Evolutionary conservation across 768 basidiomycete species (phyloP).

Genomic region (Udeniomyces megalosporus): DNA sequence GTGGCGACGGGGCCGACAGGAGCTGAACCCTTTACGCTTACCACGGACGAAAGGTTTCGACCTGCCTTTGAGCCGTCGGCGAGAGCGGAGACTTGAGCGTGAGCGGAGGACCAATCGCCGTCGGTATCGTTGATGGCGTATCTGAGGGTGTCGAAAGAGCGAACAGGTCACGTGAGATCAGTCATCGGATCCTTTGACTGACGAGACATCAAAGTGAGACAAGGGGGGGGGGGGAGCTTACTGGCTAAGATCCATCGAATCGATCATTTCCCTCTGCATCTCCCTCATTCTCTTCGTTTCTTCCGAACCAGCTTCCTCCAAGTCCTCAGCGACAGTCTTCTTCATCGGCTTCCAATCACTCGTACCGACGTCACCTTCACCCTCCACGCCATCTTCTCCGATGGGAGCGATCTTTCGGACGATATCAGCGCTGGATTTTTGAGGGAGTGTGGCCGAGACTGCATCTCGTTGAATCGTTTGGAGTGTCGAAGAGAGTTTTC

Average conservation of each 20-base stretch:
- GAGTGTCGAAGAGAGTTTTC: constrained; percentile 62
- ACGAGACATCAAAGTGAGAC: no score
- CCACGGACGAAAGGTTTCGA: constrained; percentile 43
- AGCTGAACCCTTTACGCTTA: constrained; percentile 48
- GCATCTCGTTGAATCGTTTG: constrained; percentile 63
- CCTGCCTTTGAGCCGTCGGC: constrained; percentile 27
- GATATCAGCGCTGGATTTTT: neutral
- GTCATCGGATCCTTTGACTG: neutral
- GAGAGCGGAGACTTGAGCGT: constrained; percentile 49
- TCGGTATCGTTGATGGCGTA: constrained; percentile 47
- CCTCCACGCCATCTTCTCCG: constrained; percentile 15
- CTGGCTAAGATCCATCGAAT: constrained; percentile 73
- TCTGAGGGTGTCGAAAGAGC: constrained; percentile 20
- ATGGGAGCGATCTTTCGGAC: constrained; percentile 12
- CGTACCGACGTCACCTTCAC: constrained; percentile 17
- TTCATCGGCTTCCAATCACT: constrained; percentile 37
- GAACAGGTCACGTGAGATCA: constrained; percentile 5
- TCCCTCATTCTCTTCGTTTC: constrained; percentile 35
- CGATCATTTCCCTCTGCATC: constrained; percentile 69
- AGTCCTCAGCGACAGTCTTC: constrained; percentile 44
- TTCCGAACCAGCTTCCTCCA: constrained; percentile 59
- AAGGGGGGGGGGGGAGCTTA: no score
- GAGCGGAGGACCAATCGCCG: constrained; percentile 59
- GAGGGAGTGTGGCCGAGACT: constrained; percentile 38
- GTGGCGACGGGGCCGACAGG: neutral